Evolutionary conservation across 140 eudicot species (phyloP), one percentile per base, ranked within the genome.

Genomic region (Ambrosia hybrid): DNA sequence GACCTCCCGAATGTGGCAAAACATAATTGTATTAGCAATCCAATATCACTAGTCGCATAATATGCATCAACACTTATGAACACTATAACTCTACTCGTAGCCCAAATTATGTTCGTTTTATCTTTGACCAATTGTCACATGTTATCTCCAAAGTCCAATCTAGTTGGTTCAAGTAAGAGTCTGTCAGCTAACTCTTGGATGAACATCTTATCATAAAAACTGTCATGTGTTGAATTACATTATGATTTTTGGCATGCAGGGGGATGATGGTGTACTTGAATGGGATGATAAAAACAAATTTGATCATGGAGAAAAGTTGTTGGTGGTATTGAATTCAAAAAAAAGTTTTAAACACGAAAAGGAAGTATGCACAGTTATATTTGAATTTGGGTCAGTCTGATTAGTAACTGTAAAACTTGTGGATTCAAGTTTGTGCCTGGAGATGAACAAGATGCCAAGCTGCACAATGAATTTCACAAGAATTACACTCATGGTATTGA

Each of bases 401-500:
- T 88, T 36, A 88, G 61, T 34, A 78, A 85, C n/a, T 83, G 91
- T 75, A 72, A 55, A 30, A 67, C 74, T 0, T 88, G 95, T 71
- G 91, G 90, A 14, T 85, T 85, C 43, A 78, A 85, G 73, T 89
- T 84, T 84, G 86, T 91, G 72, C 70, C 84, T 15, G 88, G 93
- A 3, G 87, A 86, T 3, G 87, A 81, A 73, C 85, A 43, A 14
- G 94, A 87, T 81, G 85, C 72, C 21, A 83, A 74, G 81, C 68
- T 83, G 75, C 97, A 85, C 78, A 81, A 65, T 67, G 71, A 79
- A 9, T 87, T 91, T 81, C 97, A 88, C 88, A 89, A 80, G 83
- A 83, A 78, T 74, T 87, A 83, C 68, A 85, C 88, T 38, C 89
- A 89, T 79, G 96, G 96, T 15, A 62, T 92, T 64, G 86, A 74